A percentile compares a stretch with the other conserved stretches of the same genome.
Evolutionary conservation across 1,139 yeast genomes (phyloP).

Genomic region (Blastobotrys serpentis): DNA sequence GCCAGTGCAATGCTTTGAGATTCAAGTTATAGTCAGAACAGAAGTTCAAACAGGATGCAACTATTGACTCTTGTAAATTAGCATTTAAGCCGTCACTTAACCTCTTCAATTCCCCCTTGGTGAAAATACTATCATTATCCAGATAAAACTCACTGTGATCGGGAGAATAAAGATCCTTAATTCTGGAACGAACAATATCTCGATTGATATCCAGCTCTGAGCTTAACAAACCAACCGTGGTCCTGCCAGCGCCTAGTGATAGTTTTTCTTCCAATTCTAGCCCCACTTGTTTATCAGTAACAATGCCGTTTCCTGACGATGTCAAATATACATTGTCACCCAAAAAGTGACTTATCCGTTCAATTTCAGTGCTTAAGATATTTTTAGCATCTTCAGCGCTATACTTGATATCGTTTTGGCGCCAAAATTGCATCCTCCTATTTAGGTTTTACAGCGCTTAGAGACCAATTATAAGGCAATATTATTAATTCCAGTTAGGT

Average conservation of each 20-base stretch:
- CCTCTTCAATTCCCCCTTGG: slow-evolving; percentile 15
- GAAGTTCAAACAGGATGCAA: slow-evolving; percentile 7
- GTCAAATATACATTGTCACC: slow-evolving; percentile 25
- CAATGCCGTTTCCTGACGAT: slow-evolving; percentile 19
- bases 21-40: slow-evolving; percentile 12
- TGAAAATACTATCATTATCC: slow-evolving; percentile 17
- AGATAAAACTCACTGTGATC: slow-evolving; percentile 8
- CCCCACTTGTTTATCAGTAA: slow-evolving; percentile 24
- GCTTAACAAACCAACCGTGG: slow-evolving; percentile 23
- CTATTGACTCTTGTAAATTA: slow-evolving; percentile 5
- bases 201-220: slow-evolving; percentile 22
- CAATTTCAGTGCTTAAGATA: slow-evolving; percentile 21
- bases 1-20: slow-evolving; percentile 14
- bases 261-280: slow-evolving; percentile 20
- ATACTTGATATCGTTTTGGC: slow-evolving; percentile 16
- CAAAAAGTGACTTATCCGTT: slow-evolving; percentile 16
- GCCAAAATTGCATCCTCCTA: slow-evolving; percentile 12
- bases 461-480: no score
- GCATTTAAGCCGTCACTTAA: background rate
- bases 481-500: no score
- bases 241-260: slow-evolving; percentile 21
- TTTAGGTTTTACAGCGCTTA: no score
- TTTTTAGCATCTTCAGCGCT: slow-evolving; percentile 22
- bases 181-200: slow-evolving; percentile 14
- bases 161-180: slow-evolving; percentile 1